Conservation (phyloP, 139 green algal species). For the Chlorella sorokiniana region DNA sequence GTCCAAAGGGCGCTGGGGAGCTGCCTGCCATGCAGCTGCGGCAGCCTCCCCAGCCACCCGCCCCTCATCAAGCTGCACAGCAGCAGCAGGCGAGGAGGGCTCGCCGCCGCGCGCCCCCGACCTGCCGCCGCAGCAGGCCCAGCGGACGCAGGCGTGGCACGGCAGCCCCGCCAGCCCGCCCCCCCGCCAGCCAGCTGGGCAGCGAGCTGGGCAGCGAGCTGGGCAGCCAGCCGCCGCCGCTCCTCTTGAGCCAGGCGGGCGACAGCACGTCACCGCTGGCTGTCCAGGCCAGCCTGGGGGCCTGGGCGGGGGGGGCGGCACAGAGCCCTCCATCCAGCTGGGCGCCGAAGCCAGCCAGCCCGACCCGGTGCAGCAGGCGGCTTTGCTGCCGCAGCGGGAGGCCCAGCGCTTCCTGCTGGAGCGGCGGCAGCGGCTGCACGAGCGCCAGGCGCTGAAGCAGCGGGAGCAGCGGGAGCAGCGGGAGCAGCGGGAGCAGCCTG, state of each 20-base stretch:
- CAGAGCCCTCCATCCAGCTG: neutral
- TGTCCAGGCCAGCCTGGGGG: neutral
- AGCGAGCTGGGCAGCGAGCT: neutral
- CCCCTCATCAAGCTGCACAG: too few species aligned
- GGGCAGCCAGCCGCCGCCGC: neutral
- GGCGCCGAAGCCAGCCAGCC: constrained; percentile 28
- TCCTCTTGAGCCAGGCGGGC: constrained; percentile 19
- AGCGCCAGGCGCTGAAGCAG: neutral
- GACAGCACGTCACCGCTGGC: constrained; percentile 2
- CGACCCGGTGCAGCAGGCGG: constrained; percentile 11
- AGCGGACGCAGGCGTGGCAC: too few species aligned
- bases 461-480: neutral
- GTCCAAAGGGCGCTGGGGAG: too few species aligned
- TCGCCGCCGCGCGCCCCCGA: neutral
- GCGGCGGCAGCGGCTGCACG: constrained; percentile 1
- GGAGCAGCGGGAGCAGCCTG: neutral
- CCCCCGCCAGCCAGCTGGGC: neutral
- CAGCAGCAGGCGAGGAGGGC: too few species aligned
- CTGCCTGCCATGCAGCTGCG: neutral
- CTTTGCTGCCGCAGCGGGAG: neutral
- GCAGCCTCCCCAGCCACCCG: neutral
- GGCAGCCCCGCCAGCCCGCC: neutral
- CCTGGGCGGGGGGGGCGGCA: neutral
- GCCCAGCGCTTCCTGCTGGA: neutral
- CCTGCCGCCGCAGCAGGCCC: neutral